These are phyloP conservation scores for Colletotrichum tamarilloi DNA, from an alignment of 2,329 filamentous ascomycete species.

Conservation along the genomic window DNA sequence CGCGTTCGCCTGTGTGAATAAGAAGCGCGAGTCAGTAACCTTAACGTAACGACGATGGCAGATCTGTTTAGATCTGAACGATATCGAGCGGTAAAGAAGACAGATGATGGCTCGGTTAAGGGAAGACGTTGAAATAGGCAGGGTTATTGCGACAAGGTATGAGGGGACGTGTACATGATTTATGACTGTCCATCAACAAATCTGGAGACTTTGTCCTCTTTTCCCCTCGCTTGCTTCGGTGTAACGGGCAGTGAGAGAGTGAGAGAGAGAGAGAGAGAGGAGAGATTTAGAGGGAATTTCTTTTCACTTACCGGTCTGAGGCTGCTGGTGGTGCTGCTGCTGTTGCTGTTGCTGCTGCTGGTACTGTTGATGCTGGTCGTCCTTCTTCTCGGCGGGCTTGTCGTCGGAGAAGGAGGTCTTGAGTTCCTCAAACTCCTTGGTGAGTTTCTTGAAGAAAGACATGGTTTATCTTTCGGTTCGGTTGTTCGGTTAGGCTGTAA, in stretches of 20 bases:
- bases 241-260: not conserved
- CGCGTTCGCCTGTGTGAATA: conserved; percentile 23
- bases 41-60: conserved; percentile 29
- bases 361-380: conserved; percentile 38
- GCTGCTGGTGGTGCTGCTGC: conserved; percentile 38
- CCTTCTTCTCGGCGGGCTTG: conserved; percentile 41
- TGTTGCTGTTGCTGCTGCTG: conserved; percentile 25
- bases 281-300: not conserved
- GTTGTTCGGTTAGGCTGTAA: conserved; percentile 6
- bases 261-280: not conserved
- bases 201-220: not conserved
- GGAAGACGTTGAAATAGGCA: not conserved
- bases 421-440: conserved; percentile 58
- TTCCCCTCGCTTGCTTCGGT: not conserved
- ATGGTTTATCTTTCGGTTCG: conserved; percentile 42
- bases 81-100: not conserved
- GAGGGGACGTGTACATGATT: not conserved
- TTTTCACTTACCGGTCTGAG: conserved; percentile 26
- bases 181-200: not conserved
- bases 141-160: not conserved
- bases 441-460: conserved; percentile 58
- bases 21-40: conserved; percentile 30
- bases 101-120: not conserved
- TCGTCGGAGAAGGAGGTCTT: conserved; percentile 54
- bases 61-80: not conserved